These are phyloP conservation scores for Boletus subcaerulescens DNA, from an alignment of 768 basidiomycete genomes.

Conservation along the genomic window DNA sequence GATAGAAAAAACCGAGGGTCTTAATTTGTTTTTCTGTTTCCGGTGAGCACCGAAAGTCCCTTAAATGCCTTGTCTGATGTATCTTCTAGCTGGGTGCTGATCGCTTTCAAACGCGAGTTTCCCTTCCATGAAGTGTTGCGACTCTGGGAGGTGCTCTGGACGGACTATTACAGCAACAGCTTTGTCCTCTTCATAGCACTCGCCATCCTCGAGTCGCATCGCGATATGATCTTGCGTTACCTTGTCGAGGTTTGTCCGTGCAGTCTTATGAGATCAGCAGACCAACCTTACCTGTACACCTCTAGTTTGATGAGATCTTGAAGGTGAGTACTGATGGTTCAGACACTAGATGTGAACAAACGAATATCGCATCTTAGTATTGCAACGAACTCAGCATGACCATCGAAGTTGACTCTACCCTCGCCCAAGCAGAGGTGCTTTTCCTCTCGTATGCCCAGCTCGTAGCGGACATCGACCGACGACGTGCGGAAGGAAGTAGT, in stretches of 20 bases:
- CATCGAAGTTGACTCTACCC: slow-evolving; percentile 92
- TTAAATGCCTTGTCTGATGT: background rate
- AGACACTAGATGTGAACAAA: background rate
- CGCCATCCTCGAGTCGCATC: slow-evolving; percentile 90
- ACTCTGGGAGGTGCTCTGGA: slow-evolving; percentile 94
- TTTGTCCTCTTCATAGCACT: slow-evolving; percentile 95
- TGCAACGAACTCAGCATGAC: slow-evolving; percentile 95
- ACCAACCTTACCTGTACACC: slow-evolving; percentile 3
- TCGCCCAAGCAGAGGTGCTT: slow-evolving; percentile 95
- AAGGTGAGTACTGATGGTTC: slow-evolving; percentile 19
- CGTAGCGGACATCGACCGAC: slow-evolving; percentile 85
- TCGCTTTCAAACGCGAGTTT: slow-evolving; percentile 96
- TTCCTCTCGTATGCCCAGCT: slow-evolving; percentile 89
- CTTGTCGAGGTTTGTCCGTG: slow-evolving; percentile 73
- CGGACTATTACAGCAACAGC: slow-evolving; percentile 81
- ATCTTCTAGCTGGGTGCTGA: slow-evolving; percentile 73
- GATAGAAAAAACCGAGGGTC: slow-evolving; percentile 80
- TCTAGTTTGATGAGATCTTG: slow-evolving; percentile 58
- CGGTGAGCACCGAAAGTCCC: slow-evolving; percentile 49
- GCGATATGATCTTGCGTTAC: slow-evolving; percentile 93
- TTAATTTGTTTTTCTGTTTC: slow-evolving; percentile 98
- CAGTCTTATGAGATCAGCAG: background rate
- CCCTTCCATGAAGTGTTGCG: slow-evolving; percentile 84
- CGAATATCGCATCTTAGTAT: slow-evolving; percentile 42
- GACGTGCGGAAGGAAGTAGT: slow-evolving; percentile 54